Conservation (phyloP, 192 early-diverging fungal genomes). For the Linnemannia elongata region DNA sequence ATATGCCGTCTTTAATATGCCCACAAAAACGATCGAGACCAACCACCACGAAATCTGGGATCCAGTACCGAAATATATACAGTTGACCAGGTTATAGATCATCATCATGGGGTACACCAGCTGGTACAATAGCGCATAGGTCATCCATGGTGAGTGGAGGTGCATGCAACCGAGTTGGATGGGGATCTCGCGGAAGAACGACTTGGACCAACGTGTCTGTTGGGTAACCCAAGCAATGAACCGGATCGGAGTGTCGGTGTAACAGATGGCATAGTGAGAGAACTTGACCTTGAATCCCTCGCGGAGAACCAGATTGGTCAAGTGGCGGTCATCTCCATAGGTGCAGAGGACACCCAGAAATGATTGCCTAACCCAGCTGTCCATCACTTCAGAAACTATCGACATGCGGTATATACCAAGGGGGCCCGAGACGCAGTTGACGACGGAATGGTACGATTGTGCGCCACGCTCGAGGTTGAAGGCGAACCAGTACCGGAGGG, state of each 20-base stretch:
- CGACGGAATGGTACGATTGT: constrained; percentile 68
- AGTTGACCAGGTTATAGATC: constrained; percentile 64
- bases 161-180: constrained; percentile 64
- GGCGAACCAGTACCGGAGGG: constrained; percentile 74
- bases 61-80: constrained; percentile 51
- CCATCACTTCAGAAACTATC: constrained; percentile 64
- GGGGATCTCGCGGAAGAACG: constrained; percentile 70
- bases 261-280: constrained; percentile 70
- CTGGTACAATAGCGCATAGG: constrained; percentile 70
- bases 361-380: constrained; percentile 66
- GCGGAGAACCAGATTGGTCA: constrained; percentile 68
- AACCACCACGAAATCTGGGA: constrained; percentile 59
- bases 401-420: constrained; percentile 71
- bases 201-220: constrained; percentile 76
- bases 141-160: constrained; percentile 73
- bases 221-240: constrained; percentile 75
- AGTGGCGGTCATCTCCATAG: constrained; percentile 75
- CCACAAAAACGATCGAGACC: constrained; percentile 59
- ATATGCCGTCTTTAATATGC: constrained; percentile 62
- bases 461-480: constrained; percentile 77
- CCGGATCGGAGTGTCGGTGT: constrained; percentile 69
- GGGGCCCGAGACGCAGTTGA: constrained; percentile 75
- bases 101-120: constrained; percentile 73
- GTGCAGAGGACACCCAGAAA: constrained; percentile 73
- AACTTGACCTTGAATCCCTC: constrained; percentile 66